A percentile compares a stretch with the other conserved stretches of the same genome.
Evolutionary conservation across 2,329 filamentous ascomycete genomes (phyloP).

Genomic region (Septoria petroselini): DNA sequence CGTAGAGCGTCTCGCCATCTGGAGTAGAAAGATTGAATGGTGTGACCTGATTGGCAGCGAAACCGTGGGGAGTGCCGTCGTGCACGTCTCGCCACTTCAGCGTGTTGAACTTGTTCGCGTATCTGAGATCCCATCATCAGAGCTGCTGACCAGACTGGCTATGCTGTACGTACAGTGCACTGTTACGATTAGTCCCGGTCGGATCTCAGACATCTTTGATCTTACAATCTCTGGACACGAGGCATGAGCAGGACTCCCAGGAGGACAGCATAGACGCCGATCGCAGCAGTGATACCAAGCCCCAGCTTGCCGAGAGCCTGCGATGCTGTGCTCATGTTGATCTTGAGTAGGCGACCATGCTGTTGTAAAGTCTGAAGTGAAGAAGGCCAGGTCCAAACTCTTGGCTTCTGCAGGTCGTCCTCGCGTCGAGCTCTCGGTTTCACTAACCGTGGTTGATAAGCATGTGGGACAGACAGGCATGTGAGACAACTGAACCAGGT

Average conservation of each 20-base stretch:
- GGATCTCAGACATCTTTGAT: background rate
- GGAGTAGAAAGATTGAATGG: conserved; percentile 74
- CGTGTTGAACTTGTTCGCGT: conserved; percentile 75
- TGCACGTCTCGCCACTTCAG: conserved; percentile 70
- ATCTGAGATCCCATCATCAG: conserved; percentile 57
- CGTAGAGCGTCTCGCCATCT: conserved; percentile 75
- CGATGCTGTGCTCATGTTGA: conserved; percentile 12
- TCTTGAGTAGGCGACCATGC: background rate
- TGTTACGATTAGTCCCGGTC: background rate
- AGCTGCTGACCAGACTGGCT: background rate
- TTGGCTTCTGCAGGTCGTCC: background rate
- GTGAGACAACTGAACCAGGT: too few relatives aligned
- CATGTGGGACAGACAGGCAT: too few relatives aligned
- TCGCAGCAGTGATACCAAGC: conserved; percentile 23
- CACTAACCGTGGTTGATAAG: too few relatives aligned
- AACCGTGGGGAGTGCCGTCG: conserved; percentile 76
- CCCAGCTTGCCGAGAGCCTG: conserved; percentile 18
- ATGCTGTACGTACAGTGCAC: conserved; percentile 3
- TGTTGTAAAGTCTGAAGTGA: conserved; percentile 1
- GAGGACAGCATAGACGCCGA: conserved; percentile 31
- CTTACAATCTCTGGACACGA: conserved; percentile 76
- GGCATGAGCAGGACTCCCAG: conserved; percentile 53
- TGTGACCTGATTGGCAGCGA: conserved; percentile 82
- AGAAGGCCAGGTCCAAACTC: too few relatives aligned
- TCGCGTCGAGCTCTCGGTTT: too few relatives aligned